A percentile compares a stretch with the other conserved stretches of the same genome.
Evolutionary conservation across 1,284 basidiomycete genomes (phyloP).

Genomic region (Vanrija humicola): DNA sequence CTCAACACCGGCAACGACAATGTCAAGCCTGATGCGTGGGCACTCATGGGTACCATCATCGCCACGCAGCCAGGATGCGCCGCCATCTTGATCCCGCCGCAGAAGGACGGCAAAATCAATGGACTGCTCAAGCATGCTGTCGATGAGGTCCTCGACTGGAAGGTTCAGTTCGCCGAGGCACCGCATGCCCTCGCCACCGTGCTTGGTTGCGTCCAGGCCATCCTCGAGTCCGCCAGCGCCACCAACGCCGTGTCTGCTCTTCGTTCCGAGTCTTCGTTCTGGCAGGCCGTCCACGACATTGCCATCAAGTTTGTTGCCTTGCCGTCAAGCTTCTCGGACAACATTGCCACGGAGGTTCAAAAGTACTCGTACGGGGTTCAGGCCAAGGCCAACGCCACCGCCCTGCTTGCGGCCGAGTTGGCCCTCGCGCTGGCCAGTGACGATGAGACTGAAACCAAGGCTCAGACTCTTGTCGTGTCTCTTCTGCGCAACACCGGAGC

Average conservation of each 20-base stretch:
- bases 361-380: slow-evolving; percentile 60
- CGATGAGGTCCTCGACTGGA: slow-evolving; percentile 60
- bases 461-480: slow-evolving; percentile 27
- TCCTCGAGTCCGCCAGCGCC: slow-evolving; percentile 43
- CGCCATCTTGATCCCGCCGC: slow-evolving; percentile 70
- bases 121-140: slow-evolving; percentile 53
- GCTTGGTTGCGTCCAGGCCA: slow-evolving; percentile 71
- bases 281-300: slow-evolving; percentile 36
- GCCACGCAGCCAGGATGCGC: slow-evolving; percentile 85
- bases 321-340: slow-evolving; percentile 36
- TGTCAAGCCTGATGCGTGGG: slow-evolving; percentile 73
- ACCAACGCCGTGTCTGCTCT: slow-evolving; percentile 21
- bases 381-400: slow-evolving; percentile 41
- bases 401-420: slow-evolving; percentile 35
- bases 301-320: slow-evolving; percentile 31
- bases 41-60: slow-evolving; percentile 73
- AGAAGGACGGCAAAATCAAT: slow-evolving; percentile 45
- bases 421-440: slow-evolving; percentile 25
- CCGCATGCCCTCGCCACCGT: slow-evolving; percentile 72
- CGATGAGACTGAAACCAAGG: slow-evolving; percentile 28
- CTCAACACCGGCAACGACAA: slow-evolving; percentile 23
- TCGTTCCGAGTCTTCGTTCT: slow-evolving; percentile 28
- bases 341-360: slow-evolving; percentile 33
- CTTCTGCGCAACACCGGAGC: slow-evolving; percentile 42
- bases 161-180: slow-evolving; percentile 64